phyloP scores from a whole-genome alignment of 139 green algal species.

The Coelastrella sp. region DNA sequence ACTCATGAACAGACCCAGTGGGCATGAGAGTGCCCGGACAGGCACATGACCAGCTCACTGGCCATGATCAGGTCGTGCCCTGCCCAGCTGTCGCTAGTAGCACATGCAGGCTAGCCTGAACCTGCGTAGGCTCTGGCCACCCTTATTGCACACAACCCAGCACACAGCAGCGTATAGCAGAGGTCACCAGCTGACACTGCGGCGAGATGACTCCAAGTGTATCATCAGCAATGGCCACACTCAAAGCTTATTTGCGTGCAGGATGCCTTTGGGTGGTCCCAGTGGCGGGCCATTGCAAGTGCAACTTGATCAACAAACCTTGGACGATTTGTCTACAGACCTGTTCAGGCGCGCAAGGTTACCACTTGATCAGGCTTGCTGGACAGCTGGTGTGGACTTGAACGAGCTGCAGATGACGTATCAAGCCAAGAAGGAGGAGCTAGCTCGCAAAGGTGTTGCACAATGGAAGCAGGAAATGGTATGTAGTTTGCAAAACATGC shows the following conservation, averaged over 20 bases:
- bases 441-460: slow-evolving; percentile 54
- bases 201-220: too few species aligned
- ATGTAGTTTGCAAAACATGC: background rate
- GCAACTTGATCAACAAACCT: slow-evolving; percentile 58
- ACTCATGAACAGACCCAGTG: too few species aligned
- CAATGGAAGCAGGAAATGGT: slow-evolving; percentile 64
- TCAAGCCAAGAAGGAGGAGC: slow-evolving; percentile 52
- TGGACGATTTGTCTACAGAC: slow-evolving; percentile 74
- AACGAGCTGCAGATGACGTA: slow-evolving; percentile 62
- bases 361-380: slow-evolving; percentile 84
- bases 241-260: slow-evolving; percentile 33
- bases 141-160: too few species aligned
- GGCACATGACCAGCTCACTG: too few species aligned
- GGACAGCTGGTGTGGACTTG: slow-evolving; percentile 79
- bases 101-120: too few species aligned
- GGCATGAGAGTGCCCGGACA: too few species aligned
- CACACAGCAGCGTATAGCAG: too few species aligned
- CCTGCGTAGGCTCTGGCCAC: too few species aligned
- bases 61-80: too few species aligned
- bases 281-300: slow-evolving; percentile 61
- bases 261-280: slow-evolving; percentile 75
- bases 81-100: too few species aligned
- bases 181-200: too few species aligned
- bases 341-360: slow-evolving; percentile 75
- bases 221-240: too few species aligned